Evolutionary conservation across 306 rosid species (phyloP).

Genomic region (Hippophae gyantsensis): DNA sequence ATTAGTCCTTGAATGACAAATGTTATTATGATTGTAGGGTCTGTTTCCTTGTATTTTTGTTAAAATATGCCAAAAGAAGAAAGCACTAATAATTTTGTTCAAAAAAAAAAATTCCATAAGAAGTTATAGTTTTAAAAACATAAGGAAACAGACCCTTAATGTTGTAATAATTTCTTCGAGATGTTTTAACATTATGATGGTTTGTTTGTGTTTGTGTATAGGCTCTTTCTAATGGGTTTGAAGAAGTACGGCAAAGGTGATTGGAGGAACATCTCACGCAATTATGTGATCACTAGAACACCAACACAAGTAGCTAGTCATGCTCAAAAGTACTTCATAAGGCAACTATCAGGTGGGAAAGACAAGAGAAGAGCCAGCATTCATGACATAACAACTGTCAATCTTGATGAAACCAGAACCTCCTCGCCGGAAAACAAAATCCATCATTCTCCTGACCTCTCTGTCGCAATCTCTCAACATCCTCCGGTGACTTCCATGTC

Average conservation of each 20-base stretch:
- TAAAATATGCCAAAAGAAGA: too few species aligned
- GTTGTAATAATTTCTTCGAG: background rate
- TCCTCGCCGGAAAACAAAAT: slow-evolving; percentile 42
- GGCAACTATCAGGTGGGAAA: slow-evolving; percentile 79
- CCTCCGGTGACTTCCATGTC: slow-evolving; percentile 24
- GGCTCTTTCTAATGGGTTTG: slow-evolving; percentile 77
- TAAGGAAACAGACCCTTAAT: too few species aligned
- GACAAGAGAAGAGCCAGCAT: slow-evolving; percentile 93
- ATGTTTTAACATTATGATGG: slow-evolving; percentile 11
- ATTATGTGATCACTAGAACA: slow-evolving; percentile 61
- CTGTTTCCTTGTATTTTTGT: too few species aligned
- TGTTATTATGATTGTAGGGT: background rate
- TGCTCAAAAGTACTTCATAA: slow-evolving; percentile 87
- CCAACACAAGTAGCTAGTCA: slow-evolving; percentile 98
- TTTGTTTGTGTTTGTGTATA: slow-evolving; percentile 11
- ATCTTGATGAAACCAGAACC: slow-evolving; percentile 43
- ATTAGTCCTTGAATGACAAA: background rate
- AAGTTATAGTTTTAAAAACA: too few species aligned
- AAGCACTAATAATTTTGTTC: too few species aligned
- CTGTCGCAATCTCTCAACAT: slow-evolving; percentile 23
- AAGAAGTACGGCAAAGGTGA: slow-evolving; percentile 87
- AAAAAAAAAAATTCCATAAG: too few species aligned
- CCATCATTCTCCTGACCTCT: slow-evolving; percentile 39
- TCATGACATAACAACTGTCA: slow-evolving; percentile 91
- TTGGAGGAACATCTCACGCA: slow-evolving; percentile 88